Base-by-base conservation (phyloP, 306 rosid genomes). In the Citrullus colocynthis region DNA sequence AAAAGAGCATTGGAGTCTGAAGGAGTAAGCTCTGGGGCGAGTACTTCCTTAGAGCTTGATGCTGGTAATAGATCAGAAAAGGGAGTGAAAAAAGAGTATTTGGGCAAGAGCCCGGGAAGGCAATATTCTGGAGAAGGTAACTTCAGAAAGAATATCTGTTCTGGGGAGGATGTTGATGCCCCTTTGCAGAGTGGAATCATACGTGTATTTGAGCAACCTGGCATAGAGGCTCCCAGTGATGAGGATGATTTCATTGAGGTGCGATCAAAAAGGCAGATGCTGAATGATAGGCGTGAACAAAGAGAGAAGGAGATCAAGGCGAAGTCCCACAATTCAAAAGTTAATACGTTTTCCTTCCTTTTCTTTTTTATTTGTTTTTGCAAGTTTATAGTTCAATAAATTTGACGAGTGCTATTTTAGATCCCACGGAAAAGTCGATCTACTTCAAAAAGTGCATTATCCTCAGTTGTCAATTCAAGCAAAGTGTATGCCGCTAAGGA, bases 241-340 rank as follows among this genome's bases (percentile, higher is more conserved):
- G 97, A 92, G 81, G 97, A 90, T 78, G 97, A 95, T 89, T 95
- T 95, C 67, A 95, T 95, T 79, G 96, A 95, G 85, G 98, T 95
- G 78, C 86, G 98, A 85, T 95, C 98, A 55, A 95, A 95, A 86
- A 89, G 95, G 87, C 96, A 95, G 86, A 95, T 92, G 98, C 84
- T 95, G 79, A 92, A 90, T 82, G 98, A 91, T 87, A 86, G 98
- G 54, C 90, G 98, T 24, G 96, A 95, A 58, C 97, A 89, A 55
- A 92, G 96, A 83, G 98, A 92, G 83, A 92, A 88, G 78, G 98
- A 95, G 80, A 84, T 82, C 81, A 92, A 90, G 90, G 97, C 96
- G 0, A 95, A 92, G 84, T 90, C 92, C 82, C 92, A 87, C 69
- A 87, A 79, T 54, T 81, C 90, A 24, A 95, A 95, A 96, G 97